phyloP scores from a whole-genome alignment of 306 rosid species.

The Hippophae tibetana region DNA sequence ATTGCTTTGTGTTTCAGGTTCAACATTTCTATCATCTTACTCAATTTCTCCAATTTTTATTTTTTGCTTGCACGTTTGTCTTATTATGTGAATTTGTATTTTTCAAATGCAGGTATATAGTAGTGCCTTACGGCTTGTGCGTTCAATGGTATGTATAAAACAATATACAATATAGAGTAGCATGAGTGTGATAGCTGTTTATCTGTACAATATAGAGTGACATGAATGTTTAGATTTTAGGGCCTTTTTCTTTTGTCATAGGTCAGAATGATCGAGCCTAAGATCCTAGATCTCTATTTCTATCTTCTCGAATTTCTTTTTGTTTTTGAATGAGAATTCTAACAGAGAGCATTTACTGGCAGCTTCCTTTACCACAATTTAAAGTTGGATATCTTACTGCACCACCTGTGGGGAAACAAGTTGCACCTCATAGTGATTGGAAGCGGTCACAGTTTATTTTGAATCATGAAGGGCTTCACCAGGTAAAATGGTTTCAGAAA shows the following conservation, averaged over 20 bases:
- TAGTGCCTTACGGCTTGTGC: slow-evolving; percentile 96
- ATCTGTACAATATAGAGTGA: background rate
- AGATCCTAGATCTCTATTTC: background rate
- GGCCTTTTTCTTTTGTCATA: too few relatives aligned
- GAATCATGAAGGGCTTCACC: slow-evolving; percentile 85
- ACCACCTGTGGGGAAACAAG: slow-evolving; percentile 64
- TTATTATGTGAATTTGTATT: slow-evolving; percentile 8
- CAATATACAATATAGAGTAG: background rate
- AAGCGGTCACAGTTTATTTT: slow-evolving; percentile 76
- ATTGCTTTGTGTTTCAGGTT: too few relatives aligned
- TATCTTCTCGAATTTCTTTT: slow-evolving; percentile 13
- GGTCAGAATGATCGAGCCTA: too few relatives aligned
- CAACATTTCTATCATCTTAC: too few relatives aligned
- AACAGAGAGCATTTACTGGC: slow-evolving; percentile 29
- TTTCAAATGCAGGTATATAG: slow-evolving; percentile 65
- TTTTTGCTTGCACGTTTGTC: background rate
- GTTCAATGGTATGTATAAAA: slow-evolving; percentile 76
- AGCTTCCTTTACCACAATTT: slow-evolving; percentile 91
- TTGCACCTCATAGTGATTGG: slow-evolving; percentile 96
- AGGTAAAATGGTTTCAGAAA: slow-evolving; percentile 36
- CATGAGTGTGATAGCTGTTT: background rate
- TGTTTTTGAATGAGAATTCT: slow-evolving; percentile 11
- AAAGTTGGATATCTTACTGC: slow-evolving; percentile 89
- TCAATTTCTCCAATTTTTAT: too few relatives aligned
- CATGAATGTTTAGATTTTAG: background rate